These are phyloP conservation scores for Tricholoma sp. DNA, from an alignment of 768 basidiomycete genomes.

Conservation along the genomic window DNA sequence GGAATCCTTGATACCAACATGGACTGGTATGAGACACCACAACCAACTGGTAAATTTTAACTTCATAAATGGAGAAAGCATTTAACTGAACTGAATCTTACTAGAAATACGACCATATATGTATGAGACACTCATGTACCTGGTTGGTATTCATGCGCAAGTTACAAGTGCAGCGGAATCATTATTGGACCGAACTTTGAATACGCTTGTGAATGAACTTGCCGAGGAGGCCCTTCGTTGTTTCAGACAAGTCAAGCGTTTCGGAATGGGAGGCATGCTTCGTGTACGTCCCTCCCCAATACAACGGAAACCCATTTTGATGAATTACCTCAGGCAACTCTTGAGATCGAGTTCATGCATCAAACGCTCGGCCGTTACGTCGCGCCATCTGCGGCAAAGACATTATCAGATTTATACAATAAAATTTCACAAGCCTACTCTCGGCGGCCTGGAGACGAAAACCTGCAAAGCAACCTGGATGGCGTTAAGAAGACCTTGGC, in stretches of 20 bases:
- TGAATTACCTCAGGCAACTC: conserved; percentile 65
- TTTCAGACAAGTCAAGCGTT: conserved; percentile 85
- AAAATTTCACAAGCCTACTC: conserved; percentile 92
- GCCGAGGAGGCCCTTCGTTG: conserved; percentile 78
- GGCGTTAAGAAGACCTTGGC: conserved; percentile 87
- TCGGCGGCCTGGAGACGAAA: conserved; percentile 78
- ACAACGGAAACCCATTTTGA: conserved; percentile 3
- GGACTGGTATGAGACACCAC: conserved; percentile 93
- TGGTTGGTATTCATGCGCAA: conserved; percentile 91
- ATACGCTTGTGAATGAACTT: conserved; percentile 75
- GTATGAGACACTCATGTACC: conserved; percentile 79
- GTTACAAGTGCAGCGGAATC: conserved; percentile 75
- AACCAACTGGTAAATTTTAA: conserved; percentile 62
- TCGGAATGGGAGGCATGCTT: conserved; percentile 99
- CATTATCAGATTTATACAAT: conserved; percentile 87
- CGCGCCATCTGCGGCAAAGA: conserved; percentile 71
- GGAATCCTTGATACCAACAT: conserved; percentile 79
- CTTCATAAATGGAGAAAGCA: neutral
- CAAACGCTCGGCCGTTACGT: conserved; percentile 91
- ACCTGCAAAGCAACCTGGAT: conserved; percentile 82
- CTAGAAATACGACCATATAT: conserved; percentile 91
- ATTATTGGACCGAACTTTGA: conserved; percentile 78
- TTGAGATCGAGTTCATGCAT: conserved; percentile 99
- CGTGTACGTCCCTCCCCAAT: conserved; percentile 49
- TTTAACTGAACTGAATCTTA: neutral